phyloP scores from a whole-genome alignment of 2,329 filamentous ascomycete genomes.

The Colletotrichum cuscutae region DNA sequence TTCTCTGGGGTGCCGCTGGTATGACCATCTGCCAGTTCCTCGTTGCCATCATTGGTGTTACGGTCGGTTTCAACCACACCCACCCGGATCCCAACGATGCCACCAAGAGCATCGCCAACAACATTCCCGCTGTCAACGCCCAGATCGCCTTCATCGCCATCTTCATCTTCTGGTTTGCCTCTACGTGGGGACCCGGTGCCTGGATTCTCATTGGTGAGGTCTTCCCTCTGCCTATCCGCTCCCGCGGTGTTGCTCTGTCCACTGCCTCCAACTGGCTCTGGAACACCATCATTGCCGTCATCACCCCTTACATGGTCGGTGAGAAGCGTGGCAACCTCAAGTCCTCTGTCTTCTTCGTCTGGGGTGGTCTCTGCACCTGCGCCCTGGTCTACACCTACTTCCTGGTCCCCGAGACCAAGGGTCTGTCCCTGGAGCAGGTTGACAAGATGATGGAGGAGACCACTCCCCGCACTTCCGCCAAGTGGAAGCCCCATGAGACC shows the following conservation, averaged over 20 bases:
- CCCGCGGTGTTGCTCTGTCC: slow-evolving; percentile 86
- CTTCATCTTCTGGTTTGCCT: slow-evolving; percentile 94
- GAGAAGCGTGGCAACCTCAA: slow-evolving; percentile 71
- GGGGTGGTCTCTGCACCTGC: slow-evolving; percentile 73
- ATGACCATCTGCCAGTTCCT: slow-evolving; percentile 92
- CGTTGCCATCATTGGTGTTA: slow-evolving; percentile 80
- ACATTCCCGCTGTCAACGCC: slow-evolving; percentile 68
- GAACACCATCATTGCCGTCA: slow-evolving; percentile 79
- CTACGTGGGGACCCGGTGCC: slow-evolving; percentile 85
- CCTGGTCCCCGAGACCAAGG: slow-evolving; percentile 80
- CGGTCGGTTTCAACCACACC: slow-evolving; percentile 63
- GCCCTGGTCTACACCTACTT: slow-evolving; percentile 76
- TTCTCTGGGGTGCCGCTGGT: slow-evolving; percentile 81
- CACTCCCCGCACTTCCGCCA: slow-evolving; percentile 78
- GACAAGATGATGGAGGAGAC: slow-evolving; percentile 92
- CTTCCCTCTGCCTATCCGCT: slow-evolving; percentile 89
- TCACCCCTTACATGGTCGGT: slow-evolving; percentile 78
- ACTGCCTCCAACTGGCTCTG: slow-evolving; percentile 93
- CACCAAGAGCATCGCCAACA: slow-evolving; percentile 55
- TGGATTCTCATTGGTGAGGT: slow-evolving; percentile 91
- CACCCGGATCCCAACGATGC: slow-evolving; percentile 55
- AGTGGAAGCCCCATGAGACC: slow-evolving; percentile 79
- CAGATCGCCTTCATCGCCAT: slow-evolving; percentile 91
- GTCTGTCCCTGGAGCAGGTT: slow-evolving; percentile 81
- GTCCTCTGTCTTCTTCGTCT: slow-evolving; percentile 79